Base-by-base conservation (phyloP, 257 asterid species). In the Solanum sitiens region DNA sequence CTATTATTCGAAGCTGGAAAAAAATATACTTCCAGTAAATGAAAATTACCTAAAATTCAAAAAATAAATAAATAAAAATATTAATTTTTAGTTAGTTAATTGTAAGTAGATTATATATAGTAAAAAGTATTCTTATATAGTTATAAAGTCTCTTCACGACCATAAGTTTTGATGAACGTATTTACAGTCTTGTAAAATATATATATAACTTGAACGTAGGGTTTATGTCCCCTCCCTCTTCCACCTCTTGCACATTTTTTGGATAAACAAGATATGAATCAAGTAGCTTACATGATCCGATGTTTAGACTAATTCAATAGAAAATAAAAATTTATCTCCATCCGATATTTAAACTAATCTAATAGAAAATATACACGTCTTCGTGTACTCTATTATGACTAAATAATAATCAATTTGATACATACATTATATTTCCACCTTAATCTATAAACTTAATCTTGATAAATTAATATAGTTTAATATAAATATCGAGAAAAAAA, bases 1-100 rank as follows among this genome's bases (percentile, higher is more conserved):
- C 45, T 61, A 83, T 83, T 53, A 14, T 71, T 83, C 6, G 87
- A 87, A 11, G 84, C 87, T 33, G 89, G 84, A 32, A 87, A 30
- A 23, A 23, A 87, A 40, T 83, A 87, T 83, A 37, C 87, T 83
- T 6, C 87, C 87, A 65, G 63, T 0, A 56, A 56, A 56, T 56
- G 11, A 56, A 0, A 56, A 56, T 56, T 0, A 56, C 25, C 67
- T 56, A 56, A 56, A 53, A 56, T 56, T 56, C 0, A 0, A 56
- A 2, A 56, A 56, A 18, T 18, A 56, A 56, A 18, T 1, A 53
- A 56, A 56, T 56, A 20, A 7, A 20, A 56, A 18, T 20, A n/a
- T 20, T 56, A 7, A 0, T 18, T 56, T 56, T 56, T 56, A 20
- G 65, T 56, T 56, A 20, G 25, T 0, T 7, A 56, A 56, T 56